phyloP scores from a whole-genome alignment of 306 rosid species.

The Cucurbita argyrosperma region DNA sequence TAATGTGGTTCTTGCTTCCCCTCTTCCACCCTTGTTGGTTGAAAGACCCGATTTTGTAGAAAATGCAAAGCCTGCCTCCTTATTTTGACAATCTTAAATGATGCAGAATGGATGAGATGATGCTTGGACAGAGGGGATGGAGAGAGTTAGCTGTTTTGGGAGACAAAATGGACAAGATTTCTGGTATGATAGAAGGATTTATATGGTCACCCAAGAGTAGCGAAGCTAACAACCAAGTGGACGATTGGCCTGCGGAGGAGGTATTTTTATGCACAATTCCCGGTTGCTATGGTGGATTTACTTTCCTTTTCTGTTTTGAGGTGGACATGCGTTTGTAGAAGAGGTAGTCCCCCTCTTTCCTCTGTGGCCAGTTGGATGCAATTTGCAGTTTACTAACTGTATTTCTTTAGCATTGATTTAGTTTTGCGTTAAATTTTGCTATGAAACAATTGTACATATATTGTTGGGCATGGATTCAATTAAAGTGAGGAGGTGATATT shows the following conservation, averaged over 20 bases:
- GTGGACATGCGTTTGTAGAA: slow-evolving; percentile 6
- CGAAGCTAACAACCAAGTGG: slow-evolving; percentile 22
- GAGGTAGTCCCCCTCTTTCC: slow-evolving; percentile 8
- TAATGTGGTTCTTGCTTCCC: background rate
- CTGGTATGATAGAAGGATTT: slow-evolving; percentile 71
- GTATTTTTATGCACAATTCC: slow-evolving; percentile 27
- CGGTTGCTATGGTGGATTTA: slow-evolving; percentile 1
- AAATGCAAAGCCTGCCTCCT: background rate
- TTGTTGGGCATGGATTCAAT: slow-evolving; percentile 6
- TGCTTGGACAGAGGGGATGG: slow-evolving; percentile 95
- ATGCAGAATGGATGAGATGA: slow-evolving; percentile 96
- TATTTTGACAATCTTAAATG: slow-evolving; percentile 8
- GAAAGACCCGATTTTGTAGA: background rate
- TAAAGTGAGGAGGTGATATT: slow-evolving; percentile 19
- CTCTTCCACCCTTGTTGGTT: background rate
- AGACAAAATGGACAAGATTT: slow-evolving; percentile 65
- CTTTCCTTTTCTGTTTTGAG: slow-evolving; percentile 11
- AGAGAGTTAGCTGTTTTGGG: slow-evolving; percentile 86
- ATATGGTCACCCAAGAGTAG: slow-evolving; percentile 54
- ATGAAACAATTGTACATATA: background rate
- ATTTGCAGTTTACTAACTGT: slow-evolving; percentile 1
- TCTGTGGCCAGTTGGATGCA: background rate
- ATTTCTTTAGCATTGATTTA: background rate
- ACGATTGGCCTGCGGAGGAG: slow-evolving; percentile 86
- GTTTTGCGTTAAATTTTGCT: background rate